A percentile compares a stretch with the other conserved stretches of the same genome.
These are phyloP conservation scores for Babesia ovata DNA, from an alignment of 169 alveolate genomes.

Conservation along the genomic window DNA sequence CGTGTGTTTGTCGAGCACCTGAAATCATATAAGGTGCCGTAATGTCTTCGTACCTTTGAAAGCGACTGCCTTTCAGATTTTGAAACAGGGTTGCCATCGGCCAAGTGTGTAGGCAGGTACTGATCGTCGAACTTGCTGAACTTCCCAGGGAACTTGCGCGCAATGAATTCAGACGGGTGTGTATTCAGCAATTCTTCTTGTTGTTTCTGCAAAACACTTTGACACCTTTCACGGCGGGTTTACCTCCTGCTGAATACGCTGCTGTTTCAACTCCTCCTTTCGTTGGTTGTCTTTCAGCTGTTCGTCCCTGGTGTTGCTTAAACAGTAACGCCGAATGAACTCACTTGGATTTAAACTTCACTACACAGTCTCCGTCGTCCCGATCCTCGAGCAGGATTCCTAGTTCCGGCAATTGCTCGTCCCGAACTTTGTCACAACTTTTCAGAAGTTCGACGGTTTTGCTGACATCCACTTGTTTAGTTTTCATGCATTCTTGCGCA, in stretches of 20 bases:
- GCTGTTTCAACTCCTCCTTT: constrained; percentile 56
- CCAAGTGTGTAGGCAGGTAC: constrained; percentile 52
- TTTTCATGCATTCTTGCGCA: constrained; percentile 53
- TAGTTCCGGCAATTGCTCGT: constrained; percentile 43
- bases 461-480: constrained; percentile 26
- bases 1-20: constrained; percentile 64
- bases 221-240: not conserved
- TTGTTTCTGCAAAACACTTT: constrained; percentile 22
- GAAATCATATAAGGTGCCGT: not conserved
- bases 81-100: constrained; percentile 63
- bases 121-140: constrained; percentile 65
- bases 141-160: constrained; percentile 61
- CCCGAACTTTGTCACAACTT: constrained; percentile 57
- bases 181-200: constrained; percentile 21
- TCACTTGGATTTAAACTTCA: constrained; percentile 61
- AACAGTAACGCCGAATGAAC: not conserved
- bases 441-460: constrained; percentile 45
- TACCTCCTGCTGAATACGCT: constrained; percentile 53
- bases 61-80: constrained; percentile 64
- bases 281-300: constrained; percentile 45
- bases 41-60: constrained; percentile 48
- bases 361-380: constrained; percentile 54
- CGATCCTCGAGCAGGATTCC: constrained; percentile 67
- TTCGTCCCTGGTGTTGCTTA: constrained; percentile 23
- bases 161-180: constrained; percentile 61